Evolutionary conservation across 352 stramenopile species (phyloP).

Genomic region (Pythium sp.): DNA sequence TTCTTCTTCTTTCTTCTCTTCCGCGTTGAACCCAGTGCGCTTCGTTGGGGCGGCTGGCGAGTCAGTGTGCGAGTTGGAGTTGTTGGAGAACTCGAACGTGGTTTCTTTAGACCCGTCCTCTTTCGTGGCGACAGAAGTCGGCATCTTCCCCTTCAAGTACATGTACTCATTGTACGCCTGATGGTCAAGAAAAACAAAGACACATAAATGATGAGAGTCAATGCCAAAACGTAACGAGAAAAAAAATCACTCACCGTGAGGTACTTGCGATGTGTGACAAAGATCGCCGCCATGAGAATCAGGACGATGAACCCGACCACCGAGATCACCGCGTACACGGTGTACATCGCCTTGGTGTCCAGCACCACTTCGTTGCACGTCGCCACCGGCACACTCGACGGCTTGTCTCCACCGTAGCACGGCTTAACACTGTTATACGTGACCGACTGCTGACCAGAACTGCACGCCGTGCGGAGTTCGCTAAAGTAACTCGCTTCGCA

Average conservation of each 20-base stretch:
- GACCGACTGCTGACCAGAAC: conserved; percentile 51
- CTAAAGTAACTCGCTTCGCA: conserved; percentile 63
- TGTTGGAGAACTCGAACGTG: conserved; percentile 73
- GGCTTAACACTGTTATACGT: conserved; percentile 51
- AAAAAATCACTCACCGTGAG: conserved; percentile 33
- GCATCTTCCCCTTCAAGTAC: conserved; percentile 78
- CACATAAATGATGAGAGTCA: not conserved
- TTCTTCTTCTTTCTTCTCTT: conserved; percentile 29
- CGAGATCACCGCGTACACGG: conserved; percentile 64
- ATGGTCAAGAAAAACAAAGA: not conserved
- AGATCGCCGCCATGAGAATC: conserved; percentile 59
- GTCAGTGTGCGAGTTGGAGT: conserved; percentile 33
- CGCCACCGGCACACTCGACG: conserved; percentile 41
- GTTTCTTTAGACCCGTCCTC: conserved; percentile 67
- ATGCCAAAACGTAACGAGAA: not conserved
- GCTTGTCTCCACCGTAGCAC: conserved; percentile 56
- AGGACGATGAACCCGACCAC: conserved; percentile 63
- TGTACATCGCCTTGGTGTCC: conserved; percentile 68
- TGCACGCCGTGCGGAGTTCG: conserved; percentile 61
- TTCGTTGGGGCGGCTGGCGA: conserved; percentile 17
- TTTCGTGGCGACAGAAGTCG: conserved; percentile 46
- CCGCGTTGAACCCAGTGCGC: not conserved
- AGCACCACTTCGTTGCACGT: conserved; percentile 73
- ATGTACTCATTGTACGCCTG: conserved; percentile 78
- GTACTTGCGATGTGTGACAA: conserved; percentile 79